Evolutionary conservation across 768 basidiomycete species (phyloP).

Genomic region (Mycena crocata): DNA sequence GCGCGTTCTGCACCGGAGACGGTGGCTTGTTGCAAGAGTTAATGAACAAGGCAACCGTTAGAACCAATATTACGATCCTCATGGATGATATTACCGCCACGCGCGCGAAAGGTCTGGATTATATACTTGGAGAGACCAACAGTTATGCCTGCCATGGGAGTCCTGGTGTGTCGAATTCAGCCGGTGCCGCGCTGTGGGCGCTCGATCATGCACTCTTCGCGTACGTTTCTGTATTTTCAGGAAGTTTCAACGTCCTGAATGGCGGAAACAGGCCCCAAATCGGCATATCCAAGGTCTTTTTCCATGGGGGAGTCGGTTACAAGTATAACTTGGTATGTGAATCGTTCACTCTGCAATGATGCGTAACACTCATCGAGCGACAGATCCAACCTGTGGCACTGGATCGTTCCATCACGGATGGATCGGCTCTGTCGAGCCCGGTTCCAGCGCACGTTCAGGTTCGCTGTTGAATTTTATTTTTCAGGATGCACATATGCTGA

Average conservation of each 20-base stretch:
- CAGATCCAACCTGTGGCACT: constrained; percentile 75
- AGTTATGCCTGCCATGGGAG: constrained; percentile 62
- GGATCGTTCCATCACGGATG: constrained; percentile 68
- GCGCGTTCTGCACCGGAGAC: constrained; percentile 69
- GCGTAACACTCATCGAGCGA: too few species aligned
- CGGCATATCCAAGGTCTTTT: constrained; percentile 65
- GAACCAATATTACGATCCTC: constrained; percentile 66
- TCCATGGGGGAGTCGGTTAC: constrained; percentile 74
- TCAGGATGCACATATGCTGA: too few species aligned
- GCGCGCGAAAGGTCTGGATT: constrained; percentile 58
- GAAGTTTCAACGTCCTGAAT: too few species aligned
- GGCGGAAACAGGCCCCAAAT: constrained; percentile 61
- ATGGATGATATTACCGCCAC: constrained; percentile 65
- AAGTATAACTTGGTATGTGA: constrained; percentile 75
- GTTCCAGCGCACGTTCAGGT: constrained; percentile 71
- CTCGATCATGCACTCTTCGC: constrained; percentile 75
- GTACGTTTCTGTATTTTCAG: too few species aligned
- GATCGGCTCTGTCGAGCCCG: constrained; percentile 59
- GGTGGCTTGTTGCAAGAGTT: constrained; percentile 67
- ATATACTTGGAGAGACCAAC: constrained; percentile 75
- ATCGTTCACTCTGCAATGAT: too few species aligned
- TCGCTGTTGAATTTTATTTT: too few species aligned
- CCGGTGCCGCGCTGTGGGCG: constrained; percentile 77
- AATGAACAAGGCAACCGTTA: constrained; percentile 70
- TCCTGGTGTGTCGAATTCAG: constrained; percentile 74